Base-by-base conservation (phyloP, 352 stramenopile species). In the Globisporangium orthogonon region DNA sequence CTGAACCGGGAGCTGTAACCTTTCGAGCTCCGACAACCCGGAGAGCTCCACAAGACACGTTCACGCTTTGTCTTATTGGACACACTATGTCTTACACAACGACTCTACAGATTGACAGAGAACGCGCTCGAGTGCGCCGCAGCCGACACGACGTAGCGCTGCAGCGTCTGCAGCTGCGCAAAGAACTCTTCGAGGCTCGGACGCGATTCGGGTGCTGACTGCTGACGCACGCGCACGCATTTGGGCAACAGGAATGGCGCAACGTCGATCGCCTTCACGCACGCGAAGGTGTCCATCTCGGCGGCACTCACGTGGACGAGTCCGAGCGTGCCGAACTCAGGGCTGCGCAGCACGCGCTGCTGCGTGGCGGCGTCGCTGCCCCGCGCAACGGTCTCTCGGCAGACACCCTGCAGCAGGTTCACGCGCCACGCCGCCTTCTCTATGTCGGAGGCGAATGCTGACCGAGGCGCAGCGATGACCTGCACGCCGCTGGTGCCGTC, bases 151-250 rank as follows among this genome's bases (percentile, higher is more conserved):
- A 85, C 37, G 48, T 80, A 85, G 28, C 62, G 54, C 49, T 80
- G 59, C 28, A 85, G 62, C 15, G 72, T 83, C 35, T 28, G 44
- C n/a, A 86, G 63, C 50, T 86, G 74, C 29, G 77, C 77, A 57
- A 79, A 87, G 47, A 87, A 87, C 41, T 68, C 65, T 30, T 87
- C 77, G 9, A 87, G 69, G 40, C 68, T 75, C 30, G 69, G 62
- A 4, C 29, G 15, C n/a, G 17, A 23, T 6, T 17, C 31, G 37
- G 40, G n/a, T 17, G 37, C 0, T 7, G n/a, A 29, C 29, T 59
- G 35, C 4, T 9, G 14, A 50, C 30, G 33, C n/a, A 76, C 54
- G n/a, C 58, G 47, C 13, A 79, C 71, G 23, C 64, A 77, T 57
- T 87, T 84, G 18, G 74, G 76, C 6, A 83, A 56, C 17, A 72